Conservation (phyloP, 73 alveolate species). For the Paramecium pentaurelia region DNA sequence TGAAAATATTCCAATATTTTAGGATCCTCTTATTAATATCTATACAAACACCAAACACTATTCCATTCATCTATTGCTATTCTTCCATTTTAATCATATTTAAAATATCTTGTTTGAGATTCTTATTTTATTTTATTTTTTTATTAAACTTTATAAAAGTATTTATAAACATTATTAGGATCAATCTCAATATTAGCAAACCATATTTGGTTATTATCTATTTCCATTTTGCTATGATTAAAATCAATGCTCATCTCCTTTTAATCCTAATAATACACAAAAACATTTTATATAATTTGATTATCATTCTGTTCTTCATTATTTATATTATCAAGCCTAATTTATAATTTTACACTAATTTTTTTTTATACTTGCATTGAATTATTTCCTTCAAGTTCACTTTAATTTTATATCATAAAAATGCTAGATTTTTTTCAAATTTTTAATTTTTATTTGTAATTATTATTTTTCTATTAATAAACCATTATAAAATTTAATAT, state of each 20-base stretch:
- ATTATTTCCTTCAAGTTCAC: not conserved
- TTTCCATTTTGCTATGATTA: not conserved
- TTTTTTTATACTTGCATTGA: not conserved
- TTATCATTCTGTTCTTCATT: not conserved
- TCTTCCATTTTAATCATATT: not conserved
- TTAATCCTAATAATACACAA: not conserved
- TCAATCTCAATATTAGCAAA: not conserved
- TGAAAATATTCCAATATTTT: not conserved
- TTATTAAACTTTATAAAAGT: not conserved
- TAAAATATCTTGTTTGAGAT: not conserved
- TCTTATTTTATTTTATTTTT: not conserved
- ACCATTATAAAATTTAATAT: no score
- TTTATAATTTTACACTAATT: not conserved
- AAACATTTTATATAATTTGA: not conserved
- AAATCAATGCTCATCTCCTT: not conserved
- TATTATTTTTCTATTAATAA: not conserved
- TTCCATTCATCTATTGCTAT: not conserved
- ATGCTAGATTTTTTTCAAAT: no score
- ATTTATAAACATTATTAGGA: not conserved
- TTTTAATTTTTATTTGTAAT: no score
- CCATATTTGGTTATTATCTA: not conserved
- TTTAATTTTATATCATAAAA: not conserved
- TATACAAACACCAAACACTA: not conserved
- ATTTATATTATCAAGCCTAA: not conserved
- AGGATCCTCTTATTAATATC: not conserved